phyloP scores from a whole-genome alignment of 23 red algal species.

The Pyropia yezoensis region DNA sequence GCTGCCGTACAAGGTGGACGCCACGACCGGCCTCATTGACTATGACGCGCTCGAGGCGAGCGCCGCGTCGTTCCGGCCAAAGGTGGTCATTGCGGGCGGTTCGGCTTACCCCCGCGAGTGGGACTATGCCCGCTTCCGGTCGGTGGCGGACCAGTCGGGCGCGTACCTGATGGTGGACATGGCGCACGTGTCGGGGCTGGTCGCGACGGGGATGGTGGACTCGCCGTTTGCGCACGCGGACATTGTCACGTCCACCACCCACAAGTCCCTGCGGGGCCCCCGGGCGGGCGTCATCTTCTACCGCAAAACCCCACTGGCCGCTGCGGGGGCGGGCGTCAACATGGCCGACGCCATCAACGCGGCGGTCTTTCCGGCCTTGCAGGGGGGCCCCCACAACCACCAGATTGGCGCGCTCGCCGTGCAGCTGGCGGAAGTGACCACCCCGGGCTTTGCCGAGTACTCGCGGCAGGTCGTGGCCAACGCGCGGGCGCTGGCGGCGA shows the following conservation, averaged over 20 bases:
- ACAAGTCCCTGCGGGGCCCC: slow-evolving; percentile 95
- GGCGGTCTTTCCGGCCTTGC: slow-evolving; percentile 88
- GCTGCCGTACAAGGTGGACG: slow-evolving; percentile 85
- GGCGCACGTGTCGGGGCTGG: slow-evolving; percentile 95
- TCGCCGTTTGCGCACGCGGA: slow-evolving; percentile 83
- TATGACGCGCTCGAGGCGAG: slow-evolving; percentile 64
- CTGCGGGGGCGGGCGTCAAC: slow-evolving; percentile 19
- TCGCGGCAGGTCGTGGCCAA: slow-evolving; percentile 67
- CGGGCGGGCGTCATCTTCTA: slow-evolving; percentile 87
- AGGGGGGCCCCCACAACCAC: slow-evolving; percentile 97
- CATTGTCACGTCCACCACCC: slow-evolving; percentile 90
- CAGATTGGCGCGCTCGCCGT: slow-evolving; percentile 84
- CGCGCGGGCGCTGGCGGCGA: slow-evolving; percentile 61
- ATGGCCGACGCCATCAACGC: slow-evolving; percentile 53
- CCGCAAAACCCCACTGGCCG: slow-evolving; percentile 38
- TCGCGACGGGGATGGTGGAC: slow-evolving; percentile 50
- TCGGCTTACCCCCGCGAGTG: slow-evolving; percentile 92
- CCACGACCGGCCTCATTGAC: slow-evolving; percentile 79
- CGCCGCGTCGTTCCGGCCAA: slow-evolving; percentile 65
- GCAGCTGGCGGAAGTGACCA: slow-evolving; percentile 61
- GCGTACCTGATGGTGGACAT: slow-evolving; percentile 90
- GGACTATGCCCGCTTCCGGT: slow-evolving; percentile 77
- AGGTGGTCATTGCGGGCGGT: slow-evolving; percentile 76
- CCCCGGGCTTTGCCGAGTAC: slow-evolving; percentile 62
- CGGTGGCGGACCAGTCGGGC: slow-evolving; percentile 68